phyloP scores from a whole-genome alignment of 192 early-diverging fungal species.

The Backusella tuberculispora region DNA sequence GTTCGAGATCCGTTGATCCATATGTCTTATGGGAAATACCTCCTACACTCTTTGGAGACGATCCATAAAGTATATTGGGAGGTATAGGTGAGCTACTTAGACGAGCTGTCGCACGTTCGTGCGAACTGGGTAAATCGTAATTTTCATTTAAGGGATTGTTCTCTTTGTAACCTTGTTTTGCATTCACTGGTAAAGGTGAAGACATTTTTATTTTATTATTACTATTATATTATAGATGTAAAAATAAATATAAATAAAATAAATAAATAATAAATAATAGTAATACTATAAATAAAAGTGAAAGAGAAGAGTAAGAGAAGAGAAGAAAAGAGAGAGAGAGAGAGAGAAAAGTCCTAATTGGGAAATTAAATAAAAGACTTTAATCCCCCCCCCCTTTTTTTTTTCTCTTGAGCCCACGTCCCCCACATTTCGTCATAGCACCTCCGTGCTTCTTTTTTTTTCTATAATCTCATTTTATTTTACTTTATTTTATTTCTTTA shows the following conservation, averaged over 20 bases:
- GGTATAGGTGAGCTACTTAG: conserved; percentile 11
- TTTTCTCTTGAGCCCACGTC: neutral
- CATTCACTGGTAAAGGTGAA: conserved; percentile 18
- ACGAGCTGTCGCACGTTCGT: neutral
- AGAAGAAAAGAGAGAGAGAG: neutral
- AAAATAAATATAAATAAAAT: neutral
- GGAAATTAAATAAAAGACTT: conserved; percentile 10
- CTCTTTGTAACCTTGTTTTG: neutral
- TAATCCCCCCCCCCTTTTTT: neutral
- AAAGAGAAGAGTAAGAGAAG: neutral
- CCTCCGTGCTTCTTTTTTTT: neutral
- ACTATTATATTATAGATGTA: neutral
- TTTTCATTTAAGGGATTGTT: neutral
- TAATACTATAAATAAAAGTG: neutral
- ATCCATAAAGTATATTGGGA: neutral
- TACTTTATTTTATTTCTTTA: neutral
- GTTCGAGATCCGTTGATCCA: neutral
- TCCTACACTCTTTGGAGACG: conserved; percentile 10
- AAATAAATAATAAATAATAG: neutral
- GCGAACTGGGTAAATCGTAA: neutral
- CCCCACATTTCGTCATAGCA: conserved; percentile 6
- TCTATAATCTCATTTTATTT: neutral
- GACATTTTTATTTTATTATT: conserved; percentile 18
- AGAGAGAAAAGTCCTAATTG: neutral
- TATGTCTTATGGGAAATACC: conserved; percentile 1